Evolutionary conservation across 2,329 filamentous ascomycete genomes (phyloP), one percentile per base, ranked within the genome.

Genomic region (Thielaviopsis ethacetica): DNA sequence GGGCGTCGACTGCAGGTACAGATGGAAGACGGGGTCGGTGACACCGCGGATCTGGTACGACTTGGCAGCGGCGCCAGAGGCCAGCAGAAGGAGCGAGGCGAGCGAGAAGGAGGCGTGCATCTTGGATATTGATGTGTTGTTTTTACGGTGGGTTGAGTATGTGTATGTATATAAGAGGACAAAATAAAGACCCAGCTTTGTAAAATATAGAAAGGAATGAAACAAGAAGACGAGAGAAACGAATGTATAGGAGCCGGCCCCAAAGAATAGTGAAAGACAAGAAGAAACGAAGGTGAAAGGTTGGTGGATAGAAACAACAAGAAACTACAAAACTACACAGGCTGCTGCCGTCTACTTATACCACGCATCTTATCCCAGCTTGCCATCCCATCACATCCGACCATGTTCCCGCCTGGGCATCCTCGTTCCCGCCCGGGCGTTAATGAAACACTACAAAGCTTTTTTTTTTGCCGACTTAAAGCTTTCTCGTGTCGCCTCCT

Each of bases 11-110:
- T 79, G 77, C 3, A 80, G 69, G 63, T 80, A 79, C 22, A 75
- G 70, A 64, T 80, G 77, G 62, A 73, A 79, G 59, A 79, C 74
- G 2, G 77, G 77, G 6, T 71, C 69, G 59, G 69, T 67, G 9
- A 78, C 76, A 44, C 73, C 72, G 38, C 76, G 75, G 62, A 79
- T 76, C 64, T 76, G 73, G 65, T 75, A 72, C 13, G 75, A 68
- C 57, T 75, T 75, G 50, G 71, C 70, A 6, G 66, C 60, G n/a
- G 65, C 65, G 3, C 38, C 21, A 51, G 53, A 24, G 9, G 56
- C 22, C 30, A 63, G 44, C 58, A 56, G 30, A 30, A 41, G 53
- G 56, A 54, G 12, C 50, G 52, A 58, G 51, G 7, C 38, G 53
- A 57, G n/a, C 57, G 52, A 17, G 47, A 61, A 27, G 62, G 50